Conservation (phyloP, 2,329 filamentous ascomycete species). For the Epichloe uncinata region DNA sequence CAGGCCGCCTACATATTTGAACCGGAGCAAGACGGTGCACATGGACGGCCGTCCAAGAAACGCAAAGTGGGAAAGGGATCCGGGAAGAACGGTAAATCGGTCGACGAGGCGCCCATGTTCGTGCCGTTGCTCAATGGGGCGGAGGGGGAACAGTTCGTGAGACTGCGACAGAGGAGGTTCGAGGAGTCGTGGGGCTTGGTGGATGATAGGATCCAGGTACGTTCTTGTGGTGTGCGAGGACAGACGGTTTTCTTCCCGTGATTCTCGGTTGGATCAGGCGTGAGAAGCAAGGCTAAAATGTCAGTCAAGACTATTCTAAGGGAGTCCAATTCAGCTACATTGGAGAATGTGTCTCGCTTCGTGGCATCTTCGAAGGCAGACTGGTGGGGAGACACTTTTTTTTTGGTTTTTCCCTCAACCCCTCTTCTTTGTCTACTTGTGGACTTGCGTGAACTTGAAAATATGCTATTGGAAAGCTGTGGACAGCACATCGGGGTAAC, state of each 20-base stretch:
- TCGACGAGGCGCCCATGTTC: slow-evolving; percentile 23
- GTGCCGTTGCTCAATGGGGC: slow-evolving; percentile 39
- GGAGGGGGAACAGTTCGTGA: slow-evolving; percentile 35
- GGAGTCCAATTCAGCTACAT: slow-evolving; percentile 46
- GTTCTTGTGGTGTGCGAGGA: background rate
- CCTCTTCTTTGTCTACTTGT: background rate
- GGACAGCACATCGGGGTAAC: too few species aligned
- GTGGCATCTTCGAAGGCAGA: slow-evolving; percentile 25
- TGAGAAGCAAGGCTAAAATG: background rate
- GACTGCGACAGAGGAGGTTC: slow-evolving; percentile 46
- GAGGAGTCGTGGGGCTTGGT: slow-evolving; percentile 50
- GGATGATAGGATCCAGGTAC: slow-evolving; percentile 45
- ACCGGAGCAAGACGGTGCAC: slow-evolving; percentile 27
- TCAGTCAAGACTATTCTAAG: slow-evolving; percentile 36
- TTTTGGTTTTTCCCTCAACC: too few species aligned
- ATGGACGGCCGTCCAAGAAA: slow-evolving; percentile 38
- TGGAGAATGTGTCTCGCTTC: slow-evolving; percentile 45
- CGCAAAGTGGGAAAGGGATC: slow-evolving; percentile 36
- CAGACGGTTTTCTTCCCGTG: background rate
- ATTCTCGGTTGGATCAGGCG: background rate
- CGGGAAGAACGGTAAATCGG: slow-evolving; percentile 7
- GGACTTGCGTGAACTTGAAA: background rate
- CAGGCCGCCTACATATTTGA: slow-evolving; percentile 17
- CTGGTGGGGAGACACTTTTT: slow-evolving; percentile 19
- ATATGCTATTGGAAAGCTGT: background rate